phyloP scores from a whole-genome alignment of 805 yeast species.

The Lipomyces sp. region DNA sequence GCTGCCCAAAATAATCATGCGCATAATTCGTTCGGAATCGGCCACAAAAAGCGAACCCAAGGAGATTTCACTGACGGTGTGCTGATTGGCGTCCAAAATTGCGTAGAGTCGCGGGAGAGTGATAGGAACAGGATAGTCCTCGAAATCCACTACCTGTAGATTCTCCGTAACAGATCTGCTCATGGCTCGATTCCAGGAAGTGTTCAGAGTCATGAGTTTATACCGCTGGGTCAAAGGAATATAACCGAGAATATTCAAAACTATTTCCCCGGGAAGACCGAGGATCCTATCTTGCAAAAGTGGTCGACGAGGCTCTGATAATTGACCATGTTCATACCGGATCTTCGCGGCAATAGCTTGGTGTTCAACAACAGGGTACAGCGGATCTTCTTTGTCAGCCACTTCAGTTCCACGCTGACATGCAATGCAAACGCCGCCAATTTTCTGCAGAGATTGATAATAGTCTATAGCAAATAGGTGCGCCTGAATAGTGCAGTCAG shows the following conservation, averaged over 20 bases:
- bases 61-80: not conserved
- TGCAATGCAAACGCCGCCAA: too few relatives aligned
- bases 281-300: too few relatives aligned
- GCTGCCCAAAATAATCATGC: not conserved
- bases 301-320: too few relatives aligned
- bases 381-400: too few relatives aligned
- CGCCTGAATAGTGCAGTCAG: too few relatives aligned
- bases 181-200: not conserved
- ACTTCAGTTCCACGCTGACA: too few relatives aligned
- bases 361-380: too few relatives aligned
- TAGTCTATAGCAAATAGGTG: too few relatives aligned
- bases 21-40: not conserved
- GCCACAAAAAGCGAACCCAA: not conserved
- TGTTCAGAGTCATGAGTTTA: not conserved
- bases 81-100: not conserved
- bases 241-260: not conserved
- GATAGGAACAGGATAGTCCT: not conserved
- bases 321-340: too few relatives aligned
- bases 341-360: too few relatives aligned
- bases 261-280: not conserved
- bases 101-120: not conserved
- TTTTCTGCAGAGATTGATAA: too few relatives aligned
- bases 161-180: not conserved
- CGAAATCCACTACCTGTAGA: not conserved
- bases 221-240: not conserved